These are phyloP conservation scores for Acacia acuminata DNA, from an alignment of 306 rosid species.

Conservation along the genomic window DNA sequence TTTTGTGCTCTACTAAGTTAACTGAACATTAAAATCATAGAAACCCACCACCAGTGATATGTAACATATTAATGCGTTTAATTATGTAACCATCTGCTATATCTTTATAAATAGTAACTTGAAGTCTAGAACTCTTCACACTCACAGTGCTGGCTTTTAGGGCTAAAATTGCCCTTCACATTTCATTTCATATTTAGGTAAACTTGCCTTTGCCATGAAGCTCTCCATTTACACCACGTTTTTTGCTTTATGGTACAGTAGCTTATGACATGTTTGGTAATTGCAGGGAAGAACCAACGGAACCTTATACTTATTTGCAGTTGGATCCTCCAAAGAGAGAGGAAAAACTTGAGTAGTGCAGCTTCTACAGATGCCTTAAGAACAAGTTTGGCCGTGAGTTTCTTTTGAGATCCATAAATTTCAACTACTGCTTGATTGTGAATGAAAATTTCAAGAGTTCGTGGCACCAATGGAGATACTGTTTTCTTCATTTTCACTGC, in stretches of 20 bases:
- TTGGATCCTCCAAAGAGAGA: slow-evolving; percentile 58
- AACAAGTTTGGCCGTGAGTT: neutral
- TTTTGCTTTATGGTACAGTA: neutral
- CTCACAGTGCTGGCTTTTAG: neutral
- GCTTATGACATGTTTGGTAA: slow-evolving; percentile 4
- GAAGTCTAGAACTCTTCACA: neutral
- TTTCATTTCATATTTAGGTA: neutral
- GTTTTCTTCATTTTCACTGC: neutral
- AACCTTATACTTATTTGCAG: slow-evolving; percentile 60
- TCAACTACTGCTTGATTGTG: neutral
- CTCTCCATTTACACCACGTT: neutral
- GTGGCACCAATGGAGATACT: neutral
- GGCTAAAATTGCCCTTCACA: neutral
- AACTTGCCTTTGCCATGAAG: neutral
- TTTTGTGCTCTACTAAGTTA: neutral
- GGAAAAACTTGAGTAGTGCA: slow-evolving; percentile 49
- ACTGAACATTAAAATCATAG: neutral
- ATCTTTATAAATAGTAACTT: neutral
- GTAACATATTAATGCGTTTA: neutral
- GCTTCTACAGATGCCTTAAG: neutral
- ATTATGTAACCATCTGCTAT: neutral
- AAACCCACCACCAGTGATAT: neutral
- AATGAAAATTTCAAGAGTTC: neutral
- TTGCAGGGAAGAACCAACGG: slow-evolving; percentile 63
- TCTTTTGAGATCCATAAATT: neutral